Base-by-base conservation (phyloP, 305 asterid species). In the Plantago coronopus region DNA sequence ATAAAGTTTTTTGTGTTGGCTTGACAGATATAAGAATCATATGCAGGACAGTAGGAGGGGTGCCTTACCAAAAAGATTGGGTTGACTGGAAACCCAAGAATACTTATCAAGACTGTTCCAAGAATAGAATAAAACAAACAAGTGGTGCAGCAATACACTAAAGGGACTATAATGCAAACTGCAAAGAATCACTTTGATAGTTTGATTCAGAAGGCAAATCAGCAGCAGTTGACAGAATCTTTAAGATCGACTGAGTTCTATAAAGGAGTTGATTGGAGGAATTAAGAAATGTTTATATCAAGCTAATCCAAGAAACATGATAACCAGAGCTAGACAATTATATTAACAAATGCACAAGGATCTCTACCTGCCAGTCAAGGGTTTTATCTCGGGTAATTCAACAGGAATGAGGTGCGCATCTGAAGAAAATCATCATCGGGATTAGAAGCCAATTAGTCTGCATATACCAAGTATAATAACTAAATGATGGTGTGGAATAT, bases 391-490 rank as follows among this genome's bases (percentile, higher is more conserved):
- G 59, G 95, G 85, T 79, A 91, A 73, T 72, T 91, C 95, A 45
- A 88, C 89, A 2, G 97, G 95, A 66, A 91, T 83, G 65, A 88
- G 97, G 74, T 91, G 98, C 62, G 98, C 95, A 91, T 91, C 98
- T 90, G 95, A 53, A 69, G 40, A 72, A 75, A 63, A 59, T 44
- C 63, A 67, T 46, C 64, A 15, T 21, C 44, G 42, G 15, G 44
- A 40, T 62, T 46, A 62, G 62, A 64, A 66, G 34, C 42, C 38
- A 63, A 19, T 21, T 29, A 53, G 51, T 49, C 14, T n/a, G 44
- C 21, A 22, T 59, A 42, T 48, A 34, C 27, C 49, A 57, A 18
- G 54, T 40, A 14, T 34, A 37, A 18, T 19, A 46, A 54, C 64
- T 34, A 63, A 54, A 56, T 37, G 21, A 16, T 29, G 17, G 7